A percentile compares a stretch with the other conserved stretches of the same genome.
These are phyloP conservation scores for Imleria badia DNA, from an alignment of 768 basidiomycete species.

Conservation along the genomic window DNA sequence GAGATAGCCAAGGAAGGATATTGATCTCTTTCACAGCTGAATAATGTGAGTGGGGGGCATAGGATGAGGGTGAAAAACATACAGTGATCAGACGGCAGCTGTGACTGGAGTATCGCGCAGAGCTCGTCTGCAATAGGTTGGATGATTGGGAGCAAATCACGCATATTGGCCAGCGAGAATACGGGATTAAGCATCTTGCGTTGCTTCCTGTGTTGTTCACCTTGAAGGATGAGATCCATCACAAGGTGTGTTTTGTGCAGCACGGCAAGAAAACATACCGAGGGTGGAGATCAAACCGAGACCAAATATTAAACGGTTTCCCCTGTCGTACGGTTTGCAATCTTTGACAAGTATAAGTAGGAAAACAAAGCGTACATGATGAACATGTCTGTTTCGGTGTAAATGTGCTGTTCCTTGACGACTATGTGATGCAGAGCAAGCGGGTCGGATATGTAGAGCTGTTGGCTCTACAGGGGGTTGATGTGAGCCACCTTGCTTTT, in stretches of 20 bases:
- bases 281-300: conserved; percentile 38
- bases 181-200: conserved; percentile 36
- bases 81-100: conserved; percentile 27
- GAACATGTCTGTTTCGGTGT: conserved; percentile 38
- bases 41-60: background rate
- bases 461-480: conserved; percentile 16
- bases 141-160: conserved; percentile 29
- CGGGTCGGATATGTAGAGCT: conserved; percentile 39
- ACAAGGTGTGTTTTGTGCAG: no score
- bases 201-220: conserved; percentile 31
- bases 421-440: conserved; percentile 38
- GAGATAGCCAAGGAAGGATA: conserved; percentile 33
- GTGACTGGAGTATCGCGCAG: conserved; percentile 16
- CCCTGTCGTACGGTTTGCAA: conserved; percentile 10
- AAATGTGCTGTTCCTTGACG: conserved; percentile 37
- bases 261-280: conserved; percentile 20
- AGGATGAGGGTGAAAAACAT: background rate
- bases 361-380: conserved; percentile 23
- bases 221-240: conserved; percentile 4
- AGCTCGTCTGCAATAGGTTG: conserved; percentile 34
- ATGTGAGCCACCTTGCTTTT: background rate
- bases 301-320: conserved; percentile 36
- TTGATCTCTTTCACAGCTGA: conserved; percentile 32
- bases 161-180: conserved; percentile 33
- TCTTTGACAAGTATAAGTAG: background rate